Base-by-base conservation (phyloP, 148 eudicot genomes). In the Drosera capensis region DNA sequence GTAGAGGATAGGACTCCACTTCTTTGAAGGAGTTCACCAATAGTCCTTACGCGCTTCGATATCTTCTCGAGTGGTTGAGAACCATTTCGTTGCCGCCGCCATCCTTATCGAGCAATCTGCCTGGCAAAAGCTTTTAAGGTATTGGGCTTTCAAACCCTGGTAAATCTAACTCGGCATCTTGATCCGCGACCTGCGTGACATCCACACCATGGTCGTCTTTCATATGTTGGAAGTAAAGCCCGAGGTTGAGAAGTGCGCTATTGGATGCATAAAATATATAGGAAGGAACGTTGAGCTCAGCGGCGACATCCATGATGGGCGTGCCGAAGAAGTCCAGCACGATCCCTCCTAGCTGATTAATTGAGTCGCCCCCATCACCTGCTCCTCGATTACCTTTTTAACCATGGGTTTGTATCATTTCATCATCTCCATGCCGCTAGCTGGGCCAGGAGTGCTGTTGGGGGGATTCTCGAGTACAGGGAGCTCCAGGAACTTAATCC, bases 91-190 rank as follows among this genome's bases (percentile, higher is more conserved):
- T n/a, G 34, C 29, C 20, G n/a, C 2, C 11, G 12, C 9, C 17
- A 13, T 25, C 21, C 34, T 51, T 34, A 20, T 59, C 51, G 20
- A 14, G 17, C 2, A 26, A 39, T 0, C 2, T 6, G 23, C 11
- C 0, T 3, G 11, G 71, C 54, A 44, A 20, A 14, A 40, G 40
- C 35, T n/a, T 39, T 2, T 15, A 1, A 17, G 57, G 20, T 0
- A 66, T 45, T 5, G 6, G 46, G 6, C 41, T 55, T 1, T 7
- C 41, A 41, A 55, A 60, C 49, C 64, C 58, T 21, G 63, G 70
- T 3, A 60, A 2, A 14, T 29, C 45, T 5, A 51, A 5, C 43
- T 42, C 46, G 1, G 16, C 1, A 20, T 49, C 36, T 15, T 39
- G 40, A 8, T 49, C 20, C 16, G 3, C 2, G 2, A 54, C 23